phyloP scores from a whole-genome alignment of 352 stramenopile genomes.

The Phytophthora idaei region DNA sequence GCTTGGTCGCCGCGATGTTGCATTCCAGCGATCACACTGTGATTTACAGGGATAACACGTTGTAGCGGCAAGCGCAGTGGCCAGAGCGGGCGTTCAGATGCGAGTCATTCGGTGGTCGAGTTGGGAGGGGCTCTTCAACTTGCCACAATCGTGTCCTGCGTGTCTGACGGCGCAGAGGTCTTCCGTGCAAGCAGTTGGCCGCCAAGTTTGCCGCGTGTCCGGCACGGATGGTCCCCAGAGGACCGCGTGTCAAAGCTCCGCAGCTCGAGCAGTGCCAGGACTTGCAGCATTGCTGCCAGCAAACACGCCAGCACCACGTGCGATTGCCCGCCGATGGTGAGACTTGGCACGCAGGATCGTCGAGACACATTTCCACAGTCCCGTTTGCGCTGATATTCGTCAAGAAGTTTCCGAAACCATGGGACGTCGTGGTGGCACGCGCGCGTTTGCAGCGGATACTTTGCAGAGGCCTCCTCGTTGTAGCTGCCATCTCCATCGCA shows the following conservation, averaged over 20 bases:
- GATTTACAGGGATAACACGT: neutral
- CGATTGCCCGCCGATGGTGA: slow-evolving; percentile 9
- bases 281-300: slow-evolving; percentile 1
- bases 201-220: slow-evolving; percentile 3
- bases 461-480: neutral
- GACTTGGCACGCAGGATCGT: slow-evolving; percentile 13
- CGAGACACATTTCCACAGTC: slow-evolving; percentile 14
- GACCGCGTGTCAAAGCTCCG: neutral
- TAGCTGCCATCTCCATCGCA: neutral
- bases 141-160: neutral
- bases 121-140: neutral
- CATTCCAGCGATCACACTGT: neutral
- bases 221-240: neutral
- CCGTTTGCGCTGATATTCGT: slow-evolving; percentile 17
- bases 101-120: slow-evolving; percentile 2
- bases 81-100: slow-evolving; percentile 1
- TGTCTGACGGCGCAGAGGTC: neutral
- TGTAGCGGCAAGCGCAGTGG: neutral
- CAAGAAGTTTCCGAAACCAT: slow-evolving; percentile 31
- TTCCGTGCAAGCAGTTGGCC: neutral
- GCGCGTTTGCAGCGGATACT: slow-evolving; percentile 15
- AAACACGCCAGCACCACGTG: neutral
- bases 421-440: slow-evolving; percentile 18
- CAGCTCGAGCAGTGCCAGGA: neutral
- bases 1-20: neutral